These are phyloP conservation scores for Hypocreales sp. DNA, from an alignment of 2,329 filamentous ascomycete species.

Conservation along the genomic window DNA sequence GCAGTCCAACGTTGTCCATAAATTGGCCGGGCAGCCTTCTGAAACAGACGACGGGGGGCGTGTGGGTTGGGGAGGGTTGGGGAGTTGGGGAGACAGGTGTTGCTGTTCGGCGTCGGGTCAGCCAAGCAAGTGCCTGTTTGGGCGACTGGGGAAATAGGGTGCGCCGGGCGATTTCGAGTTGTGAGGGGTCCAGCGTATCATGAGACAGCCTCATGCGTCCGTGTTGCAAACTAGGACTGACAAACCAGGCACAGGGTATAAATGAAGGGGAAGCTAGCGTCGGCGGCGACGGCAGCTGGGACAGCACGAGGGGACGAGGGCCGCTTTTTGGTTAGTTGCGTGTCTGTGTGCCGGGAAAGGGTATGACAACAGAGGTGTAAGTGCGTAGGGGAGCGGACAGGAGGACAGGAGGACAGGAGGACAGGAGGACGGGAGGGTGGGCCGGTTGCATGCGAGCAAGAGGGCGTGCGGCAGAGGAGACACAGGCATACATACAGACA, in stretches of 20 bases:
- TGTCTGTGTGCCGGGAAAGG: background rate
- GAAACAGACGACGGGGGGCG: conserved; percentile 7
- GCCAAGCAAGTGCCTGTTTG: background rate
- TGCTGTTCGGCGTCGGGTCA: conserved; percentile 1
- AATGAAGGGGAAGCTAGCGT: conserved; percentile 4
- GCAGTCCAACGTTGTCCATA: conserved; percentile 3
- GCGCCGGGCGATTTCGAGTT: conserved; percentile 2
- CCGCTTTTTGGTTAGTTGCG: background rate
- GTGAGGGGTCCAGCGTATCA: conserved; percentile 6
- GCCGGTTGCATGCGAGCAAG: too few species aligned
- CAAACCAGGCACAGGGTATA: background rate
- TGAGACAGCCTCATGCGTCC: conserved; percentile 7
- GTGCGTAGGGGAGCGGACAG: background rate
- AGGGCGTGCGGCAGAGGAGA: too few species aligned
- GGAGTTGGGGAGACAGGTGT: background rate
- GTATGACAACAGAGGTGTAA: background rate
- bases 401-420: conserved; percentile 3
- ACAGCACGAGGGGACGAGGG: background rate
- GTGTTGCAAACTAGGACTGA: conserved; percentile 3
- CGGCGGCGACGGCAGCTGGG: background rate
- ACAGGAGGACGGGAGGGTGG: background rate
- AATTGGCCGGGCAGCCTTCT: conserved; percentile 5
- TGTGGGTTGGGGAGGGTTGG: conserved; percentile 2
- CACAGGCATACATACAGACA: too few species aligned
- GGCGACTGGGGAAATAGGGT: background rate